Evolutionary conservation across 352 stramenopile genomes (phyloP).

Genomic region (Pythium grandisporangium): DNA sequence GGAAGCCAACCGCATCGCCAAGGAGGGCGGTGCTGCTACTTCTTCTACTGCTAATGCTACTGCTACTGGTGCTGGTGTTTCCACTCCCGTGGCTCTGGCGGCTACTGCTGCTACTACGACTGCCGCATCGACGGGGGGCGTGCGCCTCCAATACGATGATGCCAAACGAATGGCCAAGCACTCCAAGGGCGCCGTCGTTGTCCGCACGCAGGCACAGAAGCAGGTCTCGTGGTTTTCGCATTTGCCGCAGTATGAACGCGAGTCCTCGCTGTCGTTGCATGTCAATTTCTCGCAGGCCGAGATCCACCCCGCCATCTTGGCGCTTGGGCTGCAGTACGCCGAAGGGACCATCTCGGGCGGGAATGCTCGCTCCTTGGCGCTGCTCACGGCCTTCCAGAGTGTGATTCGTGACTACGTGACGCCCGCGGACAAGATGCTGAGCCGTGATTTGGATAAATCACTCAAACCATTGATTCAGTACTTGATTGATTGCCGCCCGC

Average conservation of each 20-base stretch:
- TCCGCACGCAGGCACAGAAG: constrained; percentile 72
- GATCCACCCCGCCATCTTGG: constrained; percentile 86
- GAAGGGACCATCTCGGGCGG: constrained; percentile 83
- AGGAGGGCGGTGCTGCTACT: constrained; percentile 24
- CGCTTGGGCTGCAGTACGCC: constrained; percentile 89
- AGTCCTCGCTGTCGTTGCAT: constrained; percentile 66
- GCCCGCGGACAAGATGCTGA: constrained; percentile 64
- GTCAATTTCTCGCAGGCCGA: constrained; percentile 65
- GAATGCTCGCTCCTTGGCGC: constrained; percentile 90
- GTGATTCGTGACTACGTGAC: constrained; percentile 88
- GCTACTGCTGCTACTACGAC: constrained; percentile 1
- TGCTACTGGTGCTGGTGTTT: background rate
- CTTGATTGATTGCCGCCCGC: constrained; percentile 90
- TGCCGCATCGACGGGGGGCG: constrained; percentile 12
- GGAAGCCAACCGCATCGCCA: constrained; percentile 83
- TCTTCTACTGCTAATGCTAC: no score
- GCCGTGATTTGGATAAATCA: constrained; percentile 81
- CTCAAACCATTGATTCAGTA: constrained; percentile 93
- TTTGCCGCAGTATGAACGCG: constrained; percentile 76
- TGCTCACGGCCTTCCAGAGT: constrained; percentile 90
- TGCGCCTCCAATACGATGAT: constrained; percentile 68
- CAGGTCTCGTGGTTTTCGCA: constrained; percentile 79
- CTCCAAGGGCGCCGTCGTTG: constrained; percentile 57
- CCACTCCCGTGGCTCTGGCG: background rate
- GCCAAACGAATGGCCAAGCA: constrained; percentile 68